Conservation (phyloP, 1,139 yeast species). For the Wickerhamomyces sp. region DNA sequence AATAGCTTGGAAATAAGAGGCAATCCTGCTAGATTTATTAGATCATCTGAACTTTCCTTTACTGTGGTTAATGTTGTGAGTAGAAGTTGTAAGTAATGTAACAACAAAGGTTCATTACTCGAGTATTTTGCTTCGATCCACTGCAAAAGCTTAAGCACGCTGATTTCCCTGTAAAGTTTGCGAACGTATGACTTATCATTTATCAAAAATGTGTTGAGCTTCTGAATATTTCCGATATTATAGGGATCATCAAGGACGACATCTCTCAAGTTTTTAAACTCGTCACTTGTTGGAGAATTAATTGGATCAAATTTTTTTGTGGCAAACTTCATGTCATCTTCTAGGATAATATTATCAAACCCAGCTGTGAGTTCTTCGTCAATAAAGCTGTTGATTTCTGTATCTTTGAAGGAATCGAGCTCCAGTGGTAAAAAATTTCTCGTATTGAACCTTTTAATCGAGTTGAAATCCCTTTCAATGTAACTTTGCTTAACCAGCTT, state of each 20-base stretch:
- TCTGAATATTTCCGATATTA: background rate
- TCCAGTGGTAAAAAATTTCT: conserved; percentile 32
- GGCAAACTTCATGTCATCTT: conserved; percentile 1
- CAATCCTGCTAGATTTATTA: conserved; percentile 52
- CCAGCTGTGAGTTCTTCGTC: conserved; percentile 11
- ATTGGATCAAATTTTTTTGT: conserved; percentile 14
- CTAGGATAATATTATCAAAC: conserved; percentile 10
- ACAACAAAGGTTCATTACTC: background rate
- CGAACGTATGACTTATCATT: background rate
- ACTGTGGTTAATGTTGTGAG: background rate
- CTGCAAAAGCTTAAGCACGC: conserved; percentile 5
- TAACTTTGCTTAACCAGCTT: background rate
- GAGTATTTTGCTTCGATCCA: conserved; percentile 7
- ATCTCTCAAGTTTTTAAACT: background rate
- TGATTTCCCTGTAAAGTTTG: background rate
- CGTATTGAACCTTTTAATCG: conserved; percentile 18
- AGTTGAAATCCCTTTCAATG: conserved; percentile 13
- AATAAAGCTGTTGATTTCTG: conserved; percentile 8
- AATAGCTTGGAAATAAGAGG: conserved; percentile 46
- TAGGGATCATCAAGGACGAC: conserved; percentile 5
- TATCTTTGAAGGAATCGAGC: conserved; percentile 13
- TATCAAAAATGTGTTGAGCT: background rate
- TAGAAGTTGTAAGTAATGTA: conserved; percentile 7
- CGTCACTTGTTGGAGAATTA: background rate
- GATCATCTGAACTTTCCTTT: conserved; percentile 17